These are phyloP conservation scores for Solanum paucissectum DNA, from an alignment of 257 asterid genomes.

Conservation along the genomic window DNA sequence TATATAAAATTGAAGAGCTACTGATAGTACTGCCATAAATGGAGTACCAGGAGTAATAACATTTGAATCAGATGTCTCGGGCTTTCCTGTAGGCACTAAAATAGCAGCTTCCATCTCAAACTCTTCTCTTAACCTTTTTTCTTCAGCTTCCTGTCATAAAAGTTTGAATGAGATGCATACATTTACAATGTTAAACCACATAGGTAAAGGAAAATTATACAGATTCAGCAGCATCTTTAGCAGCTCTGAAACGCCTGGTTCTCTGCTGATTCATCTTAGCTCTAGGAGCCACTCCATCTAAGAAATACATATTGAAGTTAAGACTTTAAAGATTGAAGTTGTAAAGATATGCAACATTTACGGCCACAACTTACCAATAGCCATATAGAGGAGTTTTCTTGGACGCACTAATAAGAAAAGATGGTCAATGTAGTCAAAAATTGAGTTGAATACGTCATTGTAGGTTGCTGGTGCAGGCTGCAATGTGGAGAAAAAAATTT, in stretches of 20 bases:
- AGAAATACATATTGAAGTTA: constrained; percentile 3
- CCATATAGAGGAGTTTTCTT: constrained; percentile 88
- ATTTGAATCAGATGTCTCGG: constrained; percentile 88
- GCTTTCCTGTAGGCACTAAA: constrained; percentile 51
- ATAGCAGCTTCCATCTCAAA: constrained; percentile 52
- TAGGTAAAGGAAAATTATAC: constrained; percentile 31
- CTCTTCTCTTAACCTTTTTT: constrained; percentile 62
- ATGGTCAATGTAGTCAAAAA: constrained; percentile 91
- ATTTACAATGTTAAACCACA: background rate
- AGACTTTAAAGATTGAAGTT: background rate
- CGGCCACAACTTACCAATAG: constrained; percentile 57
- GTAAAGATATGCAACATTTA: background rate
- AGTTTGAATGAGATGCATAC: background rate
- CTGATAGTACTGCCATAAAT: constrained; percentile 88
- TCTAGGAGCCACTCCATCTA: constrained; percentile 99
- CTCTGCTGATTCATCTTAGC: constrained; percentile 99
- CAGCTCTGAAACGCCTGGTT: constrained; percentile 95
- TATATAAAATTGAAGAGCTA: constrained; percentile 85
- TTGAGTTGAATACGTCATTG: constrained; percentile 67
- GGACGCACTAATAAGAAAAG: constrained; percentile 82
- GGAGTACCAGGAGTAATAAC: constrained; percentile 96
- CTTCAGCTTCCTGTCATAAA: constrained; percentile 70
- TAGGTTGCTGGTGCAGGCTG: constrained; percentile 91
- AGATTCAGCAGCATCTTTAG: constrained; percentile 94
- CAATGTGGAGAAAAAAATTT: constrained; percentile 20